Evolutionary conservation across 169 alveolate species (phyloP).

Genomic region (Plasmodium malariae): DNA sequence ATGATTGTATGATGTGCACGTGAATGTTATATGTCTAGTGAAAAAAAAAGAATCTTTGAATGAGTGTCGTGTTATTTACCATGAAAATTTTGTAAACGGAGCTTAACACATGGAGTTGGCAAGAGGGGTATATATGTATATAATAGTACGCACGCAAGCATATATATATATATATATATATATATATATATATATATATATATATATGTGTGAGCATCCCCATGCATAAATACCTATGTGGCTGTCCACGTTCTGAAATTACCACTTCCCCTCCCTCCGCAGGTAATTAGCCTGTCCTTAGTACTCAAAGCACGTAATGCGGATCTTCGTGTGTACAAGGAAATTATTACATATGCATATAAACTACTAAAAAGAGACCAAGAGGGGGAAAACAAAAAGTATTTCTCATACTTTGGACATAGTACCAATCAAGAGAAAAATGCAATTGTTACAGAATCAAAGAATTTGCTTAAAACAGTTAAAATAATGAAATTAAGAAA

Average conservation of each 20-base stretch:
- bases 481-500: background rate
- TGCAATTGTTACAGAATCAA: conserved; percentile 11
- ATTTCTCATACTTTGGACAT: conserved; percentile 29
- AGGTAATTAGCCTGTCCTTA: conserved; percentile 12
- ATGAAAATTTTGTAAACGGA: no score
- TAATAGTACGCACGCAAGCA: no score
- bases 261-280: background rate
- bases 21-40: no score
- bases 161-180: no score
- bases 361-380: conserved; percentile 53
- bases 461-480: conserved; percentile 3
- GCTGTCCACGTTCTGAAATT: background rate
- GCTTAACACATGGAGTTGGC: no score
- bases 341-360: conserved; percentile 40
- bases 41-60: no score
- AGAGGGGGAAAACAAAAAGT: conserved; percentile 47
- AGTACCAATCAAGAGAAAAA: conserved; percentile 13
- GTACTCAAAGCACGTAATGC: background rate
- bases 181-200: no score
- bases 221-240: background rate
- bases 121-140: no score
- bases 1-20: no score
- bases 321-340: background rate
- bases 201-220: background rate
- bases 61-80: no score